Percentiles rank a stretch among this genome's conserved stretches.
Evolutionary conservation across 129 eudicot species (phyloP).

Genomic region (Heracleum sosnowskyi): DNA sequence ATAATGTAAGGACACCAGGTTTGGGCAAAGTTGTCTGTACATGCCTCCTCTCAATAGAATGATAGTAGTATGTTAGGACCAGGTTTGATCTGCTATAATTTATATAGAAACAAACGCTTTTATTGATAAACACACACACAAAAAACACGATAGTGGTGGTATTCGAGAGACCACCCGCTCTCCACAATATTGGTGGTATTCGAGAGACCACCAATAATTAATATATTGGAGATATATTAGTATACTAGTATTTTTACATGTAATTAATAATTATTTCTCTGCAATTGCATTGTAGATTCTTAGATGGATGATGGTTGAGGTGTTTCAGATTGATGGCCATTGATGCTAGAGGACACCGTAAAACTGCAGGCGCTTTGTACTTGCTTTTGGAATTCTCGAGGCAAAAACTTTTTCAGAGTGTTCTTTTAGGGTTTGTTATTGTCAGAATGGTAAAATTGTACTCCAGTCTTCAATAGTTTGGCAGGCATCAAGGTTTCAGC

Average conservation of each 20-base stretch:
- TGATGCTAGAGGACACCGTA: conserved; percentile 10
- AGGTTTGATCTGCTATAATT: too few relatives aligned
- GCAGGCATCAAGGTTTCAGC: too few relatives aligned
- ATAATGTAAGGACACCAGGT: conserved; percentile 62
- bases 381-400: neutral
- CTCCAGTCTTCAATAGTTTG: too few relatives aligned
- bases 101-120: too few relatives aligned
- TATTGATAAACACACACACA: too few relatives aligned
- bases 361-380: neutral
- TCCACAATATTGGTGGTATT: too few relatives aligned
- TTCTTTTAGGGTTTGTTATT: neutral
- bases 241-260: too few relatives aligned
- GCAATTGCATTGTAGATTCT: conserved; percentile 43
- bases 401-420: neutral
- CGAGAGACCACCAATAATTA: too few relatives aligned
- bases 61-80: too few relatives aligned
- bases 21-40: conserved; percentile 28
- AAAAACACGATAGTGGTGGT: too few relatives aligned
- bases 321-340: conserved; percentile 22
- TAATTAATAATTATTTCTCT: neutral
- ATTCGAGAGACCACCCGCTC: too few relatives aligned
- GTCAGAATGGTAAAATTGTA: neutral
- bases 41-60: conserved; percentile 36
- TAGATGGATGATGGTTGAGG: conserved; percentile 53
- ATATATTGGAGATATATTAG: too few relatives aligned